Evolutionary conservation across 129 eudicot species (phyloP).

Genomic region (Tagetes erecta): DNA sequence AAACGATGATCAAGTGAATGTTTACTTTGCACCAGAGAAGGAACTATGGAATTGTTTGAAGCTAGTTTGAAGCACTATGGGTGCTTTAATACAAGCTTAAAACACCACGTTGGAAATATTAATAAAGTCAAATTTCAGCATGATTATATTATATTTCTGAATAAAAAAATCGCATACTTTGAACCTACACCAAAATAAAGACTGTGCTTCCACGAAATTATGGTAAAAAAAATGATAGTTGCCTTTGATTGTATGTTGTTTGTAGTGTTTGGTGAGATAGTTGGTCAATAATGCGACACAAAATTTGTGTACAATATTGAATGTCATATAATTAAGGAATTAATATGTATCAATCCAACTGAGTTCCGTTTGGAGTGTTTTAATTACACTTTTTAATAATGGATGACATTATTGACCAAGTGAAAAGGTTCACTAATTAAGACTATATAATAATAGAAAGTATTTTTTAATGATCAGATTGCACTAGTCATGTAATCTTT

Average conservation of each 20-base stretch:
- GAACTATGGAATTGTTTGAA: background rate
- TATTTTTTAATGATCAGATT: too few species aligned
- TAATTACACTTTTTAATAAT: too few species aligned
- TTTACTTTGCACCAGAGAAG: background rate
- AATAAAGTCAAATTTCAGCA: background rate
- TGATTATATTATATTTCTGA: background rate
- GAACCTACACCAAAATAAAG: background rate
- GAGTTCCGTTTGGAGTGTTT: too few species aligned
- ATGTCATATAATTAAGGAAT: too few species aligned
- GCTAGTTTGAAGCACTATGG: background rate
- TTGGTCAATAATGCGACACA: too few species aligned
- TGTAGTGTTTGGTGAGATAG: background rate
- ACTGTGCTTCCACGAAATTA: background rate
- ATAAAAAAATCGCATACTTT: background rate
- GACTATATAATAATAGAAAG: too few species aligned
- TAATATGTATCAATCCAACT: too few species aligned
- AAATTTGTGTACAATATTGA: too few species aligned
- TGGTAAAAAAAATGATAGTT: background rate
- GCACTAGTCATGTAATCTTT: too few species aligned
- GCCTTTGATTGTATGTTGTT: background rate
- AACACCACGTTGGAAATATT: background rate
- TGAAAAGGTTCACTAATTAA: too few species aligned
- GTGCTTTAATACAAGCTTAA: background rate
- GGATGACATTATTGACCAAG: too few species aligned
- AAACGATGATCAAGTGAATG: background rate